Base-by-base conservation (phyloP, 768 basidiomycete genomes). In the Amanita brunnescens region DNA sequence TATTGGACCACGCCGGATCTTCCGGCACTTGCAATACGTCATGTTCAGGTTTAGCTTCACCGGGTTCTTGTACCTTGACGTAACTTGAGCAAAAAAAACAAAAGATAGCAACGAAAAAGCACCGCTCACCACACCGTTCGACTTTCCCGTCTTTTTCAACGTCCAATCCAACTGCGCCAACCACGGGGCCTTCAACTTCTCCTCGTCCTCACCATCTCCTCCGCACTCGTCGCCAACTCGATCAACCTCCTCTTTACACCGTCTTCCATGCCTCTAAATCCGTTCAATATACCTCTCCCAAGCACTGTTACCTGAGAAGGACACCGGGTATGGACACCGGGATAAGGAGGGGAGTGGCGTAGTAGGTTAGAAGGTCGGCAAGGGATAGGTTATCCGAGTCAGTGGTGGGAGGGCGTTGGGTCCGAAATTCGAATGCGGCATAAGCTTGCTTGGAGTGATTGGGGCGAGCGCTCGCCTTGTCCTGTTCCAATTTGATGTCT, bases 321-420 rank as follows among this genome's bases (percentile, higher is more conserved):
- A 87, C 2, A 90, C 93, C 0, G 94, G 96, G 62, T 86, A 88
- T 0, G 94, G 92, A 65, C 94, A 99, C 4, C 80, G 81, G 24
- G 72, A 94, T 93, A 6, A 96, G 77, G 26, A 87, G 84, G 49
- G 78, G 96, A 8, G 68, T 74, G 2, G 90, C 52, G 85, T 78
- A n/a, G n/a, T n/a, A n/a, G n/a, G n/a, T n/a, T n/a, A n/a, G n/a
- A n/a, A n/a, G n/a, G n/a, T n/a, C n/a, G 4, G 79, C 72, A 10
- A 95, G 67, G 56, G 82, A 76, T 0, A 79, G 75, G n/a, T n/a
- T n/a, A n/a, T n/a, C n/a, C n/a, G n/a, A n/a, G n/a, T n/a, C n/a
- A n/a, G n/a, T n/a, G n/a, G n/a, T n/a, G n/a, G n/a, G n/a, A n/a
- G n/a, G n/a, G n/a, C n/a, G n/a, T n/a, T n/a, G n/a, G n/a, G n/a